Conservation (phyloP, 2,329 filamentous ascomycete species). For the Aciculosporium take region DNA sequence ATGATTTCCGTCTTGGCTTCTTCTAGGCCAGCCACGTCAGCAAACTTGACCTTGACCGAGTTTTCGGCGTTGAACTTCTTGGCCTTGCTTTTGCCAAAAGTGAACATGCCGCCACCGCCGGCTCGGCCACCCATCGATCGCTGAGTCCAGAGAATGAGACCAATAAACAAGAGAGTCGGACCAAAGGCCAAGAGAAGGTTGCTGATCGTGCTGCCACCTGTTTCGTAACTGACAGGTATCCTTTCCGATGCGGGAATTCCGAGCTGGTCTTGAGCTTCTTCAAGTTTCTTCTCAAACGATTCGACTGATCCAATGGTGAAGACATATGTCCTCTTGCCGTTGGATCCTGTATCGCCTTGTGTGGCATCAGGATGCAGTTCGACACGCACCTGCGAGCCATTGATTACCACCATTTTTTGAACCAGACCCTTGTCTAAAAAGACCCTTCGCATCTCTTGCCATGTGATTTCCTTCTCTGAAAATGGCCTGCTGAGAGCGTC, state of each 20-base stretch:
- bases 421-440: slow-evolving; percentile 95
- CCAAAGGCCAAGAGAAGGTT: slow-evolving; percentile 65
- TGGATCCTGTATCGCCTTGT: slow-evolving; percentile 24
- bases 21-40: slow-evolving; percentile 94
- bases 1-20: slow-evolving; percentile 97
- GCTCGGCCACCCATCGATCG: slow-evolving; percentile 58
- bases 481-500: slow-evolving; percentile 26
- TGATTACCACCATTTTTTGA: slow-evolving; percentile 75
- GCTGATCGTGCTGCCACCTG: slow-evolving; percentile 61
- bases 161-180: slow-evolving; percentile 75
- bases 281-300: slow-evolving; percentile 76
- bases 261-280: slow-evolving; percentile 76
- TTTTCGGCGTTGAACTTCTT: slow-evolving; percentile 98
- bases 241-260: slow-evolving; percentile 75
- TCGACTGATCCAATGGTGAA: slow-evolving; percentile 94
- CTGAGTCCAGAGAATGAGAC: slow-evolving; percentile 65
- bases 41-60: slow-evolving; percentile 91
- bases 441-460: slow-evolving; percentile 87
- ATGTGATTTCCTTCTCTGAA: slow-evolving; percentile 66
- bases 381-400: slow-evolving; percentile 59
- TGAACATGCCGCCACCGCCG: slow-evolving; percentile 67
- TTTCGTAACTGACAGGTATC: slow-evolving; percentile 80
- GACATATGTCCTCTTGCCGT: slow-evolving; percentile 46
- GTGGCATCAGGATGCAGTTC: slow-evolving; percentile 61
- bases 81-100: slow-evolving; percentile 87